Evolutionary conservation across 345 rosid species (phyloP).

Genomic region (Luvunga scandens): DNA sequence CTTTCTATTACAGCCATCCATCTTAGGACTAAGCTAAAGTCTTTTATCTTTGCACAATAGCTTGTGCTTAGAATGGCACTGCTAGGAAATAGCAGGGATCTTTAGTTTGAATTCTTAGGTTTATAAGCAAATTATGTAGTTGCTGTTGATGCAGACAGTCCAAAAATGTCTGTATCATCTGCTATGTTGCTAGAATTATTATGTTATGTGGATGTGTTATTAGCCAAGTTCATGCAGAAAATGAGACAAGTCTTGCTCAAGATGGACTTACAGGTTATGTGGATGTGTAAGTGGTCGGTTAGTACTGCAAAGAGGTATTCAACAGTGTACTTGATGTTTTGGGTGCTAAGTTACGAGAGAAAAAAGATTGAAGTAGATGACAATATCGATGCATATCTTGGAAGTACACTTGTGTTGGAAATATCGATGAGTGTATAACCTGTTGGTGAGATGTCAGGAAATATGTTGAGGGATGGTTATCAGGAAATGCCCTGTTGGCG

Average conservation of each 20-base stretch:
- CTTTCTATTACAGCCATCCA: conserved; percentile 2
- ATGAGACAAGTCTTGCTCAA: not conserved
- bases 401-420: not conserved
- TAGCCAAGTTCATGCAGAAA: not conserved
- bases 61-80: not conserved
- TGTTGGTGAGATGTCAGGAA: not conserved
- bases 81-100: conserved; percentile 7
- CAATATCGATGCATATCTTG: not conserved
- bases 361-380: conserved; percentile 1
- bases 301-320: not conserved
- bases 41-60: not conserved
- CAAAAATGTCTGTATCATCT: not conserved
- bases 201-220: not conserved
- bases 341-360: not conserved
- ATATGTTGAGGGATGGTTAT: not conserved
- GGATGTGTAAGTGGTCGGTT: not conserved
- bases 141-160: not conserved
- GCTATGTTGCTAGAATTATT: not conserved
- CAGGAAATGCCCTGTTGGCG: not conserved
- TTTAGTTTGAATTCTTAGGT: not conserved
- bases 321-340: not conserved
- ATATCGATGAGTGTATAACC: not conserved
- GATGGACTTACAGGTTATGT: conserved; percentile 3
- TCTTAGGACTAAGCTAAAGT: conserved; percentile 9
- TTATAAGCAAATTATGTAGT: conserved; percentile 3